Evolutionary conservation across 768 basidiomycete genomes (phyloP).

Genomic region (Tylopilus subfusipes): DNA sequence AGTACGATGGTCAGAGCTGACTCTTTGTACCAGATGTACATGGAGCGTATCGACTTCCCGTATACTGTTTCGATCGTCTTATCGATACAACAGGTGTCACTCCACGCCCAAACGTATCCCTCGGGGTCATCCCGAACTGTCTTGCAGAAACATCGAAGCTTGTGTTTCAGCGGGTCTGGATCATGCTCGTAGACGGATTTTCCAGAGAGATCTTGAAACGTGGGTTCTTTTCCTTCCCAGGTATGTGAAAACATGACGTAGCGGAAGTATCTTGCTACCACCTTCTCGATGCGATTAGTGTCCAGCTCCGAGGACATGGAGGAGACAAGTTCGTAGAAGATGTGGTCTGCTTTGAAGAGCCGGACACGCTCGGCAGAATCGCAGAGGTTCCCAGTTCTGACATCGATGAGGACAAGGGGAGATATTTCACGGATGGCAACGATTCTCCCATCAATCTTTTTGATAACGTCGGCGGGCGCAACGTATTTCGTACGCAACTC

Average conservation of each 20-base stretch:
- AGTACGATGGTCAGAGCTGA: neutral
- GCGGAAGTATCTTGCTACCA: neutral
- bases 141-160: neutral
- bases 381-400: neutral
- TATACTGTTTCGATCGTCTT: neutral
- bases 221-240: conserved; percentile 3
- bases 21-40: conserved; percentile 4
- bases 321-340: neutral
- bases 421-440: neutral
- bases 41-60: neutral
- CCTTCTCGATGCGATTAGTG: neutral
- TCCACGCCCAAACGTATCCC: neutral
- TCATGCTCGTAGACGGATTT: neutral
- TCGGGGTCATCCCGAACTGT: neutral
- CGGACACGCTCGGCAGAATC: neutral
- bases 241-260: conserved; percentile 8
- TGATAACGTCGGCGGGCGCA: neutral
- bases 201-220: neutral
- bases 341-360: neutral
- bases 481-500: neutral
- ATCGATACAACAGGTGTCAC: conserved; percentile 1
- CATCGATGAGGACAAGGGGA: conserved; percentile 1
- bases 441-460: neutral
- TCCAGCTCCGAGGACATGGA: neutral
- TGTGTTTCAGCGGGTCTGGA: neutral